Conservation (phyloP, 495 filamentous ascomycete genomes). For the Penicillium pulvis region DNA sequence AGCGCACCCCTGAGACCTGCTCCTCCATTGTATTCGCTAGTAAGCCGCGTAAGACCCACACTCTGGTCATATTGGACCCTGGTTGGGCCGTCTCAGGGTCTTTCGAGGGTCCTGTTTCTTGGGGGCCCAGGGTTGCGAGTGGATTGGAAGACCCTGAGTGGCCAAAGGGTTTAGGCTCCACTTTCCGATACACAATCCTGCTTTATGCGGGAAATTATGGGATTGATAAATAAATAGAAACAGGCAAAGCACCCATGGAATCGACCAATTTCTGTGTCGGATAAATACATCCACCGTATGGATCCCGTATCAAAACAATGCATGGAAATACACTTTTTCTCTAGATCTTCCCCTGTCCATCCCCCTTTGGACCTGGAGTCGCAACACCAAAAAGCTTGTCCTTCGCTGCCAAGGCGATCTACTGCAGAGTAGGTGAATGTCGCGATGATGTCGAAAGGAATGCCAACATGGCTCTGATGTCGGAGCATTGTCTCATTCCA, state of each 20-base stretch:
- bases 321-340: neutral
- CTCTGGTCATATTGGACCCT: neutral
- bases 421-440: neutral
- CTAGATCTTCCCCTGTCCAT: conserved; percentile 7
- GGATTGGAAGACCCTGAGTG: conserved; percentile 2
- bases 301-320: neutral
- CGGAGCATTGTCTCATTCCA: neutral
- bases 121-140: neutral
- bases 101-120: conserved; percentile 1
- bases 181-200: neutral
- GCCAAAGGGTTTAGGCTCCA: conserved; percentile 2
- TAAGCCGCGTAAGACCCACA: conserved; percentile 1
- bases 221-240: neutral
- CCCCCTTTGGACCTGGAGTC: neutral
- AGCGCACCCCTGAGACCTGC: conserved; percentile 7
- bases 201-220: neutral
- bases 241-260: neutral
- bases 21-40: conserved; percentile 14
- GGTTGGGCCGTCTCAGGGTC: conserved; percentile 4
- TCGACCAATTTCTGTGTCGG: neutral
- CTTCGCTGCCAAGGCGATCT: conserved; percentile 9
- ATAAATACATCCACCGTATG: neutral
- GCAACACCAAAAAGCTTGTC: conserved; percentile 13
- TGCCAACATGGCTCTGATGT: neutral
- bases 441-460: conserved; percentile 9